A percentile compares a stretch with the other conserved stretches of the same genome.
Evolutionary conservation across 345 rosid genomes (phyloP).

Genomic region (Populus pruinosa): DNA sequence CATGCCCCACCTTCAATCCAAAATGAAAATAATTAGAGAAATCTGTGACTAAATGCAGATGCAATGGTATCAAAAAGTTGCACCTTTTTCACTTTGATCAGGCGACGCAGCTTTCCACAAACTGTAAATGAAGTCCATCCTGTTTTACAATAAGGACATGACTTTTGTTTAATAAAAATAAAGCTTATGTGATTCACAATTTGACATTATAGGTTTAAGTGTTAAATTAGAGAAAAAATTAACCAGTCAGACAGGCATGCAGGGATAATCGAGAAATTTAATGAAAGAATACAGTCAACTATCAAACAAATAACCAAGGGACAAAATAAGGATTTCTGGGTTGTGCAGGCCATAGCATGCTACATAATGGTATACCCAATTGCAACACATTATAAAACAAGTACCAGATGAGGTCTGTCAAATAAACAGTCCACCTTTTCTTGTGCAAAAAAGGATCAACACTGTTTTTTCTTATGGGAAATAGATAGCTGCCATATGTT

Average conservation of each 20-base stretch:
- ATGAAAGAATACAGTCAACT: neutral
- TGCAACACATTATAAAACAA: neutral
- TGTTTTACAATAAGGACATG: conserved; percentile 22
- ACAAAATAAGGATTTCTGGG: neutral
- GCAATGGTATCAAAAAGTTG: neutral
- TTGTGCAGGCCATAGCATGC: too few relatives aligned
- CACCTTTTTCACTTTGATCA: conserved; percentile 92
- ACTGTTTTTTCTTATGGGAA: neutral
- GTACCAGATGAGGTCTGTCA: neutral
- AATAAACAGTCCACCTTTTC: neutral
- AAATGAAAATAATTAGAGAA: conserved; percentile 4
- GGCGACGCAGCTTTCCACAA: conserved; percentile 90
- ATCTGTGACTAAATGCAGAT: neutral
- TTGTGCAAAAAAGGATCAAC: neutral
- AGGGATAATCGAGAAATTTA: neutral
- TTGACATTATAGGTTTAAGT: neutral
- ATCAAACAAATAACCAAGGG: neutral
- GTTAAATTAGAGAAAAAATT: conserved; percentile 1
- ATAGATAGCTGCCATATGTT: neutral
- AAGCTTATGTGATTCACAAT: neutral
- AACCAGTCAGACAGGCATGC: neutral
- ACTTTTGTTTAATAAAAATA: conserved; percentile 9
- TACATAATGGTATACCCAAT: neutral
- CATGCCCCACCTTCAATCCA: conserved; percentile 79
- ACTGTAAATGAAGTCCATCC: conserved; percentile 99